A percentile compares a stretch with the other conserved stretches of the same genome.
Evolutionary conservation across 768 basidiomycete genomes (phyloP).

Genomic region (Chiua virens): DNA sequence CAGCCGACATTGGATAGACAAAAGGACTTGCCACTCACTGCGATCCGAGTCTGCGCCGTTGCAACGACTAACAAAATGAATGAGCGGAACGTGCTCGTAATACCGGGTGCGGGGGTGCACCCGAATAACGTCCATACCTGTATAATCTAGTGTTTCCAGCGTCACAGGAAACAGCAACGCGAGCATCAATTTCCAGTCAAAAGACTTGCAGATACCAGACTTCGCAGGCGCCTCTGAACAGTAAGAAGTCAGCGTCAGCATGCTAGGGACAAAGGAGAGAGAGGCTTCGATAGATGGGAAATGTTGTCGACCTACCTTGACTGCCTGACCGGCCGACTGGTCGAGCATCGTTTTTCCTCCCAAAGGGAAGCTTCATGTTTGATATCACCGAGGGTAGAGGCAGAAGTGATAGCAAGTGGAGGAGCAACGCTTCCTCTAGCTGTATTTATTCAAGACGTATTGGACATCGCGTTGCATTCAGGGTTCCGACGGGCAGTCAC

Average conservation of each 20-base stretch:
- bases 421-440: background rate
- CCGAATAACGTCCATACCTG: no score
- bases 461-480: background rate
- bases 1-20: background rate
- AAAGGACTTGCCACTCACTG: conserved; percentile 32
- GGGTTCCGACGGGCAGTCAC: background rate
- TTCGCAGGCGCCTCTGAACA: conserved; percentile 4
- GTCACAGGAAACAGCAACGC: conserved; percentile 43
- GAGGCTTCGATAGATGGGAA: background rate
- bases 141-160: conserved; percentile 39
- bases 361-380: conserved; percentile 12
- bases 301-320: conserved; percentile 5
- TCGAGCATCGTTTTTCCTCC: background rate
- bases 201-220: conserved; percentile 25
- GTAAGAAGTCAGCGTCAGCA: background rate
- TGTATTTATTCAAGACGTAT: background rate
- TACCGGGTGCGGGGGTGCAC: background rate
- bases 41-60: conserved; percentile 52
- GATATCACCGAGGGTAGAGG: background rate
- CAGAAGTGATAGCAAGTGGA: background rate
- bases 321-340: background rate
- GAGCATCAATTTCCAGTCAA: conserved; percentile 31
- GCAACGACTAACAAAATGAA: conserved; percentile 41
- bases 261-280: background rate
- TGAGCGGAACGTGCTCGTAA: background rate